phyloP scores from a whole-genome alignment of 2,329 filamentous ascomycete species.

The Clarireedia sp. region DNA sequence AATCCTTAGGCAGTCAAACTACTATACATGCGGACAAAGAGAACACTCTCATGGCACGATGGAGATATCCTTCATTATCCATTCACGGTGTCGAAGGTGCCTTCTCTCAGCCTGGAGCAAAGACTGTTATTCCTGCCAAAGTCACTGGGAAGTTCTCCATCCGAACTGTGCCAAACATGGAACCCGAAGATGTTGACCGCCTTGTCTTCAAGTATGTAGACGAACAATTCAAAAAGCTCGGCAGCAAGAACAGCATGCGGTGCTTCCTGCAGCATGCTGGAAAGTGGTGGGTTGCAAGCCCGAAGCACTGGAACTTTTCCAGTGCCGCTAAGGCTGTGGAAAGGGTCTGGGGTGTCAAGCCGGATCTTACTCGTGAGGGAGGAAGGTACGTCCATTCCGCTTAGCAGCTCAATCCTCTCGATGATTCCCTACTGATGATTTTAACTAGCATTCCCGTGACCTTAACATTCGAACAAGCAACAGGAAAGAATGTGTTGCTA shows the following conservation, averaged over 20 bases:
- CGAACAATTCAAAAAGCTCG: slow-evolving; percentile 75
- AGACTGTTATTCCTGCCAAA: slow-evolving; percentile 98
- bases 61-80: slow-evolving; percentile 89
- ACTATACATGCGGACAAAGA: slow-evolving; percentile 86
- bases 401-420: background rate
- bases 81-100: slow-evolving; percentile 93
- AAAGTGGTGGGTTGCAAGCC: slow-evolving; percentile 98
- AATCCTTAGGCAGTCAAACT: slow-evolving; percentile 83
- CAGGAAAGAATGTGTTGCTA: slow-evolving; percentile 93
- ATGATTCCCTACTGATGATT: slow-evolving; percentile 7
- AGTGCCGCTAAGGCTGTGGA: slow-evolving; percentile 94
- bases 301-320: slow-evolving; percentile 98
- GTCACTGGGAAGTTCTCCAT: slow-evolving; percentile 98
- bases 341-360: slow-evolving; percentile 86
- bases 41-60: slow-evolving; percentile 86
- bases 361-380: slow-evolving; percentile 92
- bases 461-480: slow-evolving; percentile 93
- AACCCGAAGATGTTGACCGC: slow-evolving; percentile 80
- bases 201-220: slow-evolving; percentile 78
- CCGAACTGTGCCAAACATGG: slow-evolving; percentile 95
- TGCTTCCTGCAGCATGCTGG: slow-evolving; percentile 79
- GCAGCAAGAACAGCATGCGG: slow-evolving; percentile 85
- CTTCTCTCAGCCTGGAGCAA: slow-evolving; percentile 86
- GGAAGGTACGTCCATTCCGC: slow-evolving; percentile 55
- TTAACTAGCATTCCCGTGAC: slow-evolving; percentile 79